Base-by-base conservation (phyloP, 768 basidiomycete species). In the Calocera cornea region DNA sequence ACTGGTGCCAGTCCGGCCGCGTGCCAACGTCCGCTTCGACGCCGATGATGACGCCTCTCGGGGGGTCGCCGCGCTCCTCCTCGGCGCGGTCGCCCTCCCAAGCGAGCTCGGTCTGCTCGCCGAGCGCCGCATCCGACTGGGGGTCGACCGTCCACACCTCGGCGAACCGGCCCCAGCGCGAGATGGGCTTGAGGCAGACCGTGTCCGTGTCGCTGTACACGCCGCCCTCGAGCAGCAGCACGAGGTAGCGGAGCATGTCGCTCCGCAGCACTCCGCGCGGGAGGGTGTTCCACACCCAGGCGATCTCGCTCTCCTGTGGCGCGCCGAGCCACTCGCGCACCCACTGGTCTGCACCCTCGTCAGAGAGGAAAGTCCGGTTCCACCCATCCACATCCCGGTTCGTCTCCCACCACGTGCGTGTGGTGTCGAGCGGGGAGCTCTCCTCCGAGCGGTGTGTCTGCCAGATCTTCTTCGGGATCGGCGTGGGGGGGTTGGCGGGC, bases 11-110 rank as follows among this genome's bases (percentile, higher is more conserved):
- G 69, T 80, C 80, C 7, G 54, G 27, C 22, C 54, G 11, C 16
- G 54, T 65, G 71, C 72, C 34, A 79, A 81, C 80, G 71, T 81
- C 80, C 2, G 78, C 79, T 68, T 81, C 80, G 31, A 80, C 67
- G 0, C 80, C 80, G 8, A 80, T 75, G 10, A 81, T 73, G 12
- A 79, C 72, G 27, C 69, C 54, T 47, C 65, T 49, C 29, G 24
- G 24, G 10, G 44, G 64, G 1, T 33, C 36, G 34, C 29, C 41
- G 1, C n/a, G 8, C 33, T 22, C 41, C 1, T n/a, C 11, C 47
- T 36, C 65, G 24, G 38, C 29, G 3, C 36, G 34, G 1, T 36
- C 17, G 17, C 22, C n/a, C 22, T 41, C n/a, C 33, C 22, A 19
- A 31, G 38, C 44, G 29, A 14, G 44, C 44, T 47, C 19, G 44